These are phyloP conservation scores for Rhodofomes roseus DNA, from an alignment of 1,284 basidiomycete species.

Conservation along the genomic window DNA sequence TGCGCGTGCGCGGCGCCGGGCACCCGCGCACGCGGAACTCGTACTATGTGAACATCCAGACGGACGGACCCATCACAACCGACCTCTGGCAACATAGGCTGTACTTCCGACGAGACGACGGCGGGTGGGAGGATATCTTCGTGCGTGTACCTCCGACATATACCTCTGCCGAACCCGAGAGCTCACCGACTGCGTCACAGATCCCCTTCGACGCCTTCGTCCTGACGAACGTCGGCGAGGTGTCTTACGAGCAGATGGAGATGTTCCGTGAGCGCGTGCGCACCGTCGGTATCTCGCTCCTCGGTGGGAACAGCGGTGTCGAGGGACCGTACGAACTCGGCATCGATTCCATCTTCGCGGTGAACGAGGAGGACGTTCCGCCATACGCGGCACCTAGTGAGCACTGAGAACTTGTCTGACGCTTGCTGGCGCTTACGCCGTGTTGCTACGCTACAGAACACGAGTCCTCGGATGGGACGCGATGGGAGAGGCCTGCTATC, in stretches of 20 bases:
- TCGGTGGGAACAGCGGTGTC: constrained; percentile 73
- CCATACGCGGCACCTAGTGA: constrained; percentile 31
- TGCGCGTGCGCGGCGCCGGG: constrained; percentile 72
- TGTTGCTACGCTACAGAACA: too few relatives aligned
- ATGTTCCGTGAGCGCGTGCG: constrained; percentile 78
- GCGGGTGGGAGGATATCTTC: constrained; percentile 82
- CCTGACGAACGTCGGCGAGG: constrained; percentile 78
- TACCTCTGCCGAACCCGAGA: not conserved
- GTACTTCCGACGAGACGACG: constrained; percentile 68
- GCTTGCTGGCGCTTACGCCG: too few relatives aligned
- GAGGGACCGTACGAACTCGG: constrained; percentile 74
- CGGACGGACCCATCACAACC: constrained; percentile 70
- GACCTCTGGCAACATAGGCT: constrained; percentile 91
- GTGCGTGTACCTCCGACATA: constrained; percentile 41
- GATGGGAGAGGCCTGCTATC: too few relatives aligned
- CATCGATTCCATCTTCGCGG: constrained; percentile 65
- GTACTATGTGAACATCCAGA: constrained; percentile 89
- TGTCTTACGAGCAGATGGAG: constrained; percentile 61
- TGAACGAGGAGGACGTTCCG: constrained; percentile 51
- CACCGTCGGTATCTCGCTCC: constrained; percentile 79
- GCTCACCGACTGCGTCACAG: constrained; percentile 32
- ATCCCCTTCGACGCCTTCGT: constrained; percentile 82
- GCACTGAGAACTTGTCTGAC: constrained; percentile 16
- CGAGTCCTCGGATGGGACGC: too few relatives aligned
- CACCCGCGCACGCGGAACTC: constrained; percentile 69